A percentile compares a stretch with the other conserved stretches of the same genome.
These are phyloP conservation scores for Fraxinus latifolia DNA, from an alignment of 305 asterid genomes.

Conservation along the genomic window DNA sequence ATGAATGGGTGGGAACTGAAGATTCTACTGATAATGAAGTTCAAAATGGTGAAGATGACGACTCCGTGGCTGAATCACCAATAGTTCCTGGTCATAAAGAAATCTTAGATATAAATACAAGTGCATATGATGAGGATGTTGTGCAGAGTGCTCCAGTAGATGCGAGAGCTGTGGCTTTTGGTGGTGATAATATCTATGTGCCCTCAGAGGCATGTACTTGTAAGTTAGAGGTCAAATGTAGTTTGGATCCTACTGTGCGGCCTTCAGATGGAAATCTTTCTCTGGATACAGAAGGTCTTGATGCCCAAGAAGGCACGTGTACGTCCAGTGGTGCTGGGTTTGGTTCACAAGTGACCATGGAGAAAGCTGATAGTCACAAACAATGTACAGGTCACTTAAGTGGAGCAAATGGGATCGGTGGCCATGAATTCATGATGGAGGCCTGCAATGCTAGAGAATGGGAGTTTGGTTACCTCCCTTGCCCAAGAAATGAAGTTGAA, in stretches of 20 bases:
- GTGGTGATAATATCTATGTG: slow-evolving; percentile 11
- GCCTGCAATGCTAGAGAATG: slow-evolving; percentile 35
- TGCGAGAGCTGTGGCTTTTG: slow-evolving; percentile 4
- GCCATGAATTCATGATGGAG: slow-evolving; percentile 26
- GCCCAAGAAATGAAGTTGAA: slow-evolving; percentile 33
- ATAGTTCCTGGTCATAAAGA: background rate
- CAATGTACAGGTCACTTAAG: slow-evolving; percentile 18
- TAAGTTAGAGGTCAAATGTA: background rate
- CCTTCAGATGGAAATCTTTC: background rate
- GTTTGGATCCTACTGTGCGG: background rate
- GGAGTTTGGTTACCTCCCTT: slow-evolving; percentile 32
- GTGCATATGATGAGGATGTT: slow-evolving; percentile 15
- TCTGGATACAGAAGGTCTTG: slow-evolving; percentile 4
- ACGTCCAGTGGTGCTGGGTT: background rate
- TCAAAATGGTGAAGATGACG: slow-evolving; percentile 29
- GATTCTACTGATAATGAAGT: slow-evolving; percentile 31
- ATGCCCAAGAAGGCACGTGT: slow-evolving; percentile 10
- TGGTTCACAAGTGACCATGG: slow-evolving; percentile 10
- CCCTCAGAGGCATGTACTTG: background rate
- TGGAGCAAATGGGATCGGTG: slow-evolving; percentile 17
- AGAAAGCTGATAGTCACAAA: slow-evolving; percentile 20
- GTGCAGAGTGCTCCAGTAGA: background rate
- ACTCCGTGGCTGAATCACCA: slow-evolving; percentile 29
- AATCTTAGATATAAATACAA: background rate
- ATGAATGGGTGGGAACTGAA: slow-evolving; percentile 37